Evolutionary conservation across 345 rosid genomes (phyloP), one percentile per base, ranked within the genome.

Genomic region (Sisymbrium altissimum): DNA sequence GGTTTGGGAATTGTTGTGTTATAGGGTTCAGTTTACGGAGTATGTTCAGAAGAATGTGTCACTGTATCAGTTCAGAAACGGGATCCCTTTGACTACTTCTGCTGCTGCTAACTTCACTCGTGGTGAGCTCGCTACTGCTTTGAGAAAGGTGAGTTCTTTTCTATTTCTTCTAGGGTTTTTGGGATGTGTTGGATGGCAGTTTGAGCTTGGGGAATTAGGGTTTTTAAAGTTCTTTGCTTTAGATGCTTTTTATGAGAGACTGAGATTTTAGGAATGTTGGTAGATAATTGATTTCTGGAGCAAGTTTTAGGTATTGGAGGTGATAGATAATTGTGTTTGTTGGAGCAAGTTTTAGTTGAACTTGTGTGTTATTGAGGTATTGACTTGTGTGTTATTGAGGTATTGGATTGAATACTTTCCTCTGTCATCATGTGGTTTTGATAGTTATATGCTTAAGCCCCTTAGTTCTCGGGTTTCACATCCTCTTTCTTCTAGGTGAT

Each of bases 1-100:
- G 4, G 35, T 68, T 9, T 53, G 58, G 11, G 3, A 19, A 33
- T 0, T 38, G 55, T 59, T 5, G n/a, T 52, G 1, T 13, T 21
- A 23, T 73, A 92, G 97, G 69, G 97, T 95, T 79, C 99, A 92
- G 77, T 95, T 95, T 83, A 92, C 97, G 69, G 97, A 95, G 88
- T 95, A 82, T 30, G 84, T 95, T 36, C 97, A 95, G 87, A 95
- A 95, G 89, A 95, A 95, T 82, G 97, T 92, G 78, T 82, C 96
- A 23, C 73, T 95, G 74, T 90, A 95, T 66, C 97, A 95, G 84
- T 95, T 91, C 48, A 84, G 96, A 0, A 95, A 95, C 39, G 97
- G 99, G 55, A 86, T 95, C 61, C 97, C 99, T 12, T 84, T 95
- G 81, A 92, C 97, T 0, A 92, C 97, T 1, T 84, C 93, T 1